phyloP scores from a whole-genome alignment of 2,329 filamentous ascomycete species.

The Tolypocladium nubicola region DNA sequence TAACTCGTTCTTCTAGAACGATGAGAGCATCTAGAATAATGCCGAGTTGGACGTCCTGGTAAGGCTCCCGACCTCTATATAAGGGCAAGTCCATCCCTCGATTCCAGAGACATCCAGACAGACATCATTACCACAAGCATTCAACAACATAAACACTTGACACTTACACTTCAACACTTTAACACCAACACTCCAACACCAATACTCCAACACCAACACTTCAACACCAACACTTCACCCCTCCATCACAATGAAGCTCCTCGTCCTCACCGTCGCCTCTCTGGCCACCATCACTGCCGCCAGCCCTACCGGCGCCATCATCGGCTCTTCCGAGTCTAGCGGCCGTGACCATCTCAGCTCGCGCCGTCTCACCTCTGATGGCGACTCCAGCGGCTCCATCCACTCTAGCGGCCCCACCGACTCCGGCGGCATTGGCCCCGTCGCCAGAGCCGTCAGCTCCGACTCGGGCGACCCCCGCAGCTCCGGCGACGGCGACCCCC shows the following conservation, averaged over 20 bases:
- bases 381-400: too few species aligned
- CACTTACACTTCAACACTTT: neutral
- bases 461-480: too few species aligned
- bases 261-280: neutral
- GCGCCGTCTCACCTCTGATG: too few species aligned
- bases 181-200: too few species aligned
- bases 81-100: neutral
- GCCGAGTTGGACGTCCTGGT: neutral
- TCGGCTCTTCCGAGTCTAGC: too few species aligned
- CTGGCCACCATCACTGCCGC: neutral
- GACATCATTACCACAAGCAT: neutral
- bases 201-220: neutral
- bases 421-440: too few species aligned
- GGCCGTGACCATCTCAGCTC: too few species aligned
- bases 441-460: too few species aligned
- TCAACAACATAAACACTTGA: neutral
- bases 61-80: neutral
- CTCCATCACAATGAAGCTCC: neutral
- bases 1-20: neutral
- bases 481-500: neutral
- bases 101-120: neutral
- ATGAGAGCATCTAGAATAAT: neutral
- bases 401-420: too few species aligned
- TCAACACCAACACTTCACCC: too few species aligned
- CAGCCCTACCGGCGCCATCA: neutral